Percentiles rank a stretch among this genome's conserved stretches.
Conservation (phyloP, 768 basidiomycete genomes). For the Termitomyces titanicus region DNA sequence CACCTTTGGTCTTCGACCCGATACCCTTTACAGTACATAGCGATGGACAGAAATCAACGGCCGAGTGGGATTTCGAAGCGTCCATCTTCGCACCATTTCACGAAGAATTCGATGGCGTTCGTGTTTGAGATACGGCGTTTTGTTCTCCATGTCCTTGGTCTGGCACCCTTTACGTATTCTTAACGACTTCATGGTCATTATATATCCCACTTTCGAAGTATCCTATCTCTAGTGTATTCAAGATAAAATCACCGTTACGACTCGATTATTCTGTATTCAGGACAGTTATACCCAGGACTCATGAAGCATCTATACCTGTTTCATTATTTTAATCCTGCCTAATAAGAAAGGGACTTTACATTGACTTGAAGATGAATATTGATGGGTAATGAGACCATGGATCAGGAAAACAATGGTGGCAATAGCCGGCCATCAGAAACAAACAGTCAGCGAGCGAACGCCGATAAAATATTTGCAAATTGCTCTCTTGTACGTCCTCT, state of each 20-base stretch:
- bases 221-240: constrained; percentile 6
- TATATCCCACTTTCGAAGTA: background rate
- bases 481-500: background rate
- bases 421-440: constrained; percentile 15
- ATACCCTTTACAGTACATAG: background rate
- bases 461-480: constrained; percentile 12
- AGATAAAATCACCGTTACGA: constrained; percentile 1
- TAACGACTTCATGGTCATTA: background rate
- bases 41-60: background rate
- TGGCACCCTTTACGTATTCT: constrained; percentile 3
- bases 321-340: background rate
- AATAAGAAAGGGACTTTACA: background rate
- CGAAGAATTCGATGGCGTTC: constrained; percentile 2
- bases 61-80: constrained; percentile 9
- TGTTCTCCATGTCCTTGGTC: background rate
- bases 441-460: constrained; percentile 6
- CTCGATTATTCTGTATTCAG: background rate
- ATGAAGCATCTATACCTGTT: constrained; percentile 1
- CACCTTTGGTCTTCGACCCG: background rate
- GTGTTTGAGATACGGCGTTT: background rate
- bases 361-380: background rate
- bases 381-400: background rate
- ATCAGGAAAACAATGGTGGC: background rate
- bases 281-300: background rate
- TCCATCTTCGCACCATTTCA: constrained; percentile 5